Conservation (phyloP, 805 yeast species). For the Saccharomycopsis babjevae region DNA sequence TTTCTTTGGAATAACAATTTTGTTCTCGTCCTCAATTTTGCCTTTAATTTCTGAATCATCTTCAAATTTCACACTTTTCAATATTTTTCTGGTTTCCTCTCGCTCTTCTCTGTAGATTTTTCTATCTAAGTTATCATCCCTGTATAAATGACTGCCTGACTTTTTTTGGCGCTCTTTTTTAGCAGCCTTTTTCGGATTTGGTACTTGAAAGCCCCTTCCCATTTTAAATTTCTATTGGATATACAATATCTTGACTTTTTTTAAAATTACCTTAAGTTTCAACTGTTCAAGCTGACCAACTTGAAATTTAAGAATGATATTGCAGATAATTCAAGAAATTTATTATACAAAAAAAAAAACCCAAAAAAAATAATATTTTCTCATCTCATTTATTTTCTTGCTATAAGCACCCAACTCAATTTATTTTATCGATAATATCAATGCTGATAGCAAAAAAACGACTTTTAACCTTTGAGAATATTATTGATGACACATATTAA, state of each 20-base stretch:
- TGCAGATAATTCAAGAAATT: not conserved
- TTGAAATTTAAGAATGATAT: not conserved
- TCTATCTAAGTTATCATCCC: conserved; percentile 25
- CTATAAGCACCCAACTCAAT: not conserved
- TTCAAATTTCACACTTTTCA: conserved; percentile 38
- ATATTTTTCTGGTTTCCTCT: conserved; percentile 33
- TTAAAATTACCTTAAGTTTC: not conserved
- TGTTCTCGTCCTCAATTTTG: conserved; percentile 21
- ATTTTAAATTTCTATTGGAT: not conserved
- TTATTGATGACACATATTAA: too few relatives aligned
- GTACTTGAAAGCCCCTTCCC: conserved; percentile 17
- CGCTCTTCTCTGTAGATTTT: conserved; percentile 39
- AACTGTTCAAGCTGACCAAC: not conserved
- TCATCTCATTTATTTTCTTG: not conserved
- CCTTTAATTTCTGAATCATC: conserved; percentile 19
- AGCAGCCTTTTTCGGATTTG: conserved; percentile 12
- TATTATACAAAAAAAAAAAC: not conserved
- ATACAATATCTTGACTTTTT: not conserved
- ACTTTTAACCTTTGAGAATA: not conserved
- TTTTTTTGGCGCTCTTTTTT: conserved; percentile 1
- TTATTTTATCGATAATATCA: not conserved
- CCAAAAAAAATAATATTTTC: not conserved
- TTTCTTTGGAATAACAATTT: conserved; percentile 61
- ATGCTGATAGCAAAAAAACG: not conserved
- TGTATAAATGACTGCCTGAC: conserved; percentile 13